phyloP scores from a whole-genome alignment of 2,329 filamentous ascomycete species.

The Cadophora sp. region DNA sequence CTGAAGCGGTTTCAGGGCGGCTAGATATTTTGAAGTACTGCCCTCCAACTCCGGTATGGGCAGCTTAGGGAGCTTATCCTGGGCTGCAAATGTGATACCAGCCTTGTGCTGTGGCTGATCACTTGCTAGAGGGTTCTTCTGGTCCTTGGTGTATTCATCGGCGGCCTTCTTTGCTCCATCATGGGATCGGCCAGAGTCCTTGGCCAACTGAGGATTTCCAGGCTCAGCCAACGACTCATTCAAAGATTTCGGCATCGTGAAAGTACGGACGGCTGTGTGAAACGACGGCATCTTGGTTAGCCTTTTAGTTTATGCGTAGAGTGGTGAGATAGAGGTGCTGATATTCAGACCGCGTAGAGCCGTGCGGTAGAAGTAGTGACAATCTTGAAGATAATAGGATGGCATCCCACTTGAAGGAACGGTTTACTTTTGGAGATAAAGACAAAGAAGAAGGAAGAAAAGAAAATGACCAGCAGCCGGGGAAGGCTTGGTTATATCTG shows the following conservation, averaged over 20 bases:
- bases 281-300: conserved; percentile 65
- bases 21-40: conserved; percentile 80
- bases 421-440: not conserved
- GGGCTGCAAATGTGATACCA: conserved; percentile 85
- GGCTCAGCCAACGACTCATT: conserved; percentile 68
- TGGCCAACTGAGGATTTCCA: conserved; percentile 31
- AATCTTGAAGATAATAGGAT: conserved; percentile 82
- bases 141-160: conserved; percentile 54
- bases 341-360: conserved; percentile 86
- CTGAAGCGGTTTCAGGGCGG: conserved; percentile 82
- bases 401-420: conserved; percentile 63
- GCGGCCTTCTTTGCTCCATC: conserved; percentile 60
- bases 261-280: conserved; percentile 71
- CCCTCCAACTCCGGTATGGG: conserved; percentile 88
- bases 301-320: conserved; percentile 65
- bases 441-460: conserved; percentile 13
- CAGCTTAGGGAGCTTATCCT: conserved; percentile 88
- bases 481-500: conserved; percentile 40
- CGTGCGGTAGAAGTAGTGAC: conserved; percentile 92
- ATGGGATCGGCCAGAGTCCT: conserved; percentile 48
- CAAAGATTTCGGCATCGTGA: conserved; percentile 75
- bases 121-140: conserved; percentile 54
- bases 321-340: conserved; percentile 76
- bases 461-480: conserved; percentile 13
- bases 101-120: conserved; percentile 59